A percentile compares a stretch with the other conserved stretches of the same genome.
These are phyloP conservation scores for Dictyostelium intermedium DNA, from an alignment of 78 protist species.

Conservation along the genomic window DNA sequence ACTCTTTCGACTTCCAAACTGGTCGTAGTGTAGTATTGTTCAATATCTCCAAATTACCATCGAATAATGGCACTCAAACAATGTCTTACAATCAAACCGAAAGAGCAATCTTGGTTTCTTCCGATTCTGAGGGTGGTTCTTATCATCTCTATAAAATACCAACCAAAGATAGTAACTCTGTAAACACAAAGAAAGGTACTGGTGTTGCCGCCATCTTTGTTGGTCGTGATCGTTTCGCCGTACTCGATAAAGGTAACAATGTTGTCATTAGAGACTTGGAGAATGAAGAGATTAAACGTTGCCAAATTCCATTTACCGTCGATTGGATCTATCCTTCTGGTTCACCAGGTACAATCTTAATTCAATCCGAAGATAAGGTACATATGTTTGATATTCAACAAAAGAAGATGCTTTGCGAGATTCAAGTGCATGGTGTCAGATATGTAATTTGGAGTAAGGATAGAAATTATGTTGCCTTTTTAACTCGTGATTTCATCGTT, in stretches of 20 bases:
- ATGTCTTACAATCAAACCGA: conserved; percentile 91
- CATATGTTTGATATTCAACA: conserved; percentile 94
- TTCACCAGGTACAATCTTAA: conserved; percentile 90
- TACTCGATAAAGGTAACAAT: conserved; percentile 88
- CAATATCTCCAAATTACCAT: conserved; percentile 29
- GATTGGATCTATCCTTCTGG: conserved; percentile 87
- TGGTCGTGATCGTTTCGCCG: conserved; percentile 95
- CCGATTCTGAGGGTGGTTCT: conserved; percentile 91
- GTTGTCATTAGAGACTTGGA: conserved; percentile 87
- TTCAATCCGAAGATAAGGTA: conserved; percentile 89
- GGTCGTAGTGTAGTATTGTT: conserved; percentile 32
- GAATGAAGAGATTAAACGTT: conserved; percentile 91
- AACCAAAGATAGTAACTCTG: conserved; percentile 14
- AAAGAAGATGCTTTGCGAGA: conserved; percentile 68
- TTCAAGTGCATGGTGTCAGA: conserved; percentile 79
- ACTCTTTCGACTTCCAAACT: conserved; percentile 79
- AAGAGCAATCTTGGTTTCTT: conserved; percentile 73
- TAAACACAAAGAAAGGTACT: conserved; percentile 86
- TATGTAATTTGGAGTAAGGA: conserved; percentile 96
- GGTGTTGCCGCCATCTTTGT: conserved; percentile 93
- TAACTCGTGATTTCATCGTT: conserved; percentile 87
- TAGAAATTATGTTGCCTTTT: conserved; percentile 90
- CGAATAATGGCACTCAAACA: conserved; percentile 24
- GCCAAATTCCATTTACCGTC: conserved; percentile 75
- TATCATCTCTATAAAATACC: conserved; percentile 93